Base-by-base conservation (phyloP, 371 early-diverging fungal species). In the Apophysomyces ossiformis region DNA sequence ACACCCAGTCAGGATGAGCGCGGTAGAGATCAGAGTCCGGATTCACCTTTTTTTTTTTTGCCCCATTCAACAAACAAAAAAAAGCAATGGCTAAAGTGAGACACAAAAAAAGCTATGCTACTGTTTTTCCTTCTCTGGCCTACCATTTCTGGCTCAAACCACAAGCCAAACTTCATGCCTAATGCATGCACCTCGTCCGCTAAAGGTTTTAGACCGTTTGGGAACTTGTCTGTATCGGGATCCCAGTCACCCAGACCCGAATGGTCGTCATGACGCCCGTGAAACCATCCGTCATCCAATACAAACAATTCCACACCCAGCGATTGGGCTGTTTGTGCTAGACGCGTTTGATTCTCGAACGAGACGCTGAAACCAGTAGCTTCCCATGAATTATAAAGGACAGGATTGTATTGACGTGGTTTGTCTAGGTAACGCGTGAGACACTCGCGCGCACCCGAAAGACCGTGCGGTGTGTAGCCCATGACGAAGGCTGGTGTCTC, bases 181-280 rank as follows among this genome's bases (percentile, higher is more conserved):
- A 83, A 68, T 4, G 50, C 18, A 54, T 75, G 84, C 2, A 84
- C 82, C 21, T 71, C 41, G 13, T 79, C 71, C 7, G 82, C 79
- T 18, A 87, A 65, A 0, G 76, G 71, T 5, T 74, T 71, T 64
- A 87, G 66, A 4, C 86, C 86, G 3, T 73, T 26, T 3, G 86
- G 88, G 59, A 87, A 87, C 65, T 84, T 85, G 9, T 16, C 18
- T 11, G 44, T 62, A 54, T 80, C 77, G 7, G 57, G 66, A 60
- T 78, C 76, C 87, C 87, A 87, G 44, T 87, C 87, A 0, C 87
- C 87, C 1, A 87, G 70, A 1, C 80, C 77, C 1, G 86, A 81
- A 0, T 64, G 65, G 45, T 82, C 84, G 6, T 64, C 65, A 16
- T 72, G 41, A 32, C 83, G 65, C 0, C 66, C 69, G 6, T 63